Base-by-base conservation (phyloP, 257 asterid species). In the Parsonsia alboflavescens region DNA sequence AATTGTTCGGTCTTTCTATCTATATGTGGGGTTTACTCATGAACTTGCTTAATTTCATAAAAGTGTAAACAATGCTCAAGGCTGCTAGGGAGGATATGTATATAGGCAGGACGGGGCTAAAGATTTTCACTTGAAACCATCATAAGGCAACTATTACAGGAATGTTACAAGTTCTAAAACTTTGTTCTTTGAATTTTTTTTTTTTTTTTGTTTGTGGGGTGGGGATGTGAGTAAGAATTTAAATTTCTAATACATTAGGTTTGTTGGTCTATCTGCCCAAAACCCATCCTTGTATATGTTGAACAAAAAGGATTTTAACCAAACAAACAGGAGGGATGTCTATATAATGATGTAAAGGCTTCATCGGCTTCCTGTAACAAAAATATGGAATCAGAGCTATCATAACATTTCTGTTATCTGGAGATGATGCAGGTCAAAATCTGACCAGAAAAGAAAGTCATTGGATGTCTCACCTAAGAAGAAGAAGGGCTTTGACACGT, bases 401-500 rank as follows among this genome's bases (percentile, higher is more conserved):
- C 36, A 22, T 76, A 56, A 71, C 5, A 24, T 30, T 75, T 58
- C 33, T 72, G 66, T 26, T 56, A 48, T 46, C 68, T 50, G 57
- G 69, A 46, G 66, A 69, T 73, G 80, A 66, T 78, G 78, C 89
- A 95, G 98, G 83, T 86, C 86, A 66, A 78, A 73, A 67, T 79
- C 92, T 74, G 89, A 84, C 71, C 68, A 80, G 85, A 89, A 74
- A 82, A 84, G 70, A 87, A 87, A 83, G 72, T 70, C 85, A 24
- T 70, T 66, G 12, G 90, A 83, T 82, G 85, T 85, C 75, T 75
- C 85, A 53, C 85, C 73, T 76, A 83, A 71, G 73, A 85, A 83
- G 79, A 82, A 82, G 73, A 79, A 77, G 61, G 57, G 63, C 76
- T 80, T 76, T 73, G 86, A 81, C 78, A 86, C 83, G 99, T 95